Base-by-base conservation (phyloP, 108 stramenopile genomes). In the Cyclotella atomus region DNA sequence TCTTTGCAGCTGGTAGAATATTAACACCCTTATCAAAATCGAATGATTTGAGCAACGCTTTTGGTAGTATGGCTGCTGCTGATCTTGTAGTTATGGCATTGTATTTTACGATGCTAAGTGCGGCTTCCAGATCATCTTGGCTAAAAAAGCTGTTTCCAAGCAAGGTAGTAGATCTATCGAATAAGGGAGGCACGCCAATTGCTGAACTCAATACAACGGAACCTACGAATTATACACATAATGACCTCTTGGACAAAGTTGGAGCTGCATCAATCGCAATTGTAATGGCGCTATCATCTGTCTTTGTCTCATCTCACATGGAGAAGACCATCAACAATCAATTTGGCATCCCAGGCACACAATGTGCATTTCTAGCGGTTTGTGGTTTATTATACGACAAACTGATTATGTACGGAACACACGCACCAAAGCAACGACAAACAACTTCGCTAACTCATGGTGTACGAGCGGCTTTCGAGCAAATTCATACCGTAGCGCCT, bases 31-130 rank as follows among this genome's bases (percentile, higher is more conserved):
- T 59, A 32, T 33, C 50, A 8, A 65, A 45, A 23, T 30, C 30
- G 23, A 47, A 65, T 32, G 25, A 38, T 43, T 61, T 71, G 49
- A 60, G 56, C n/a, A 68, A 65, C 30, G 34, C 85, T 23, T 50
- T 93, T 38, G 81, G 85, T 19, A 80, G 88, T 44, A 78, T 93
- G 89, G 85, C 88, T 20, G 82, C 89, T 23, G 89, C 89, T 4
- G 92, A 93, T 79, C 54, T 91, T 7, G 63, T 93, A 0, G 87
- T 89, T 32, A 93, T 91, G 92, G 88, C 89, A 21, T 20, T 93
- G 2, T 93, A 91, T 60, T 89, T 93, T 67, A 68, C 88, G 0
- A 23, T 73, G 41, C 30, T 93, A 57, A 71, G 85, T n/a, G 36
- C 78, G 17, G 82, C 83, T 9, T 47, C 85, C 7, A 60, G 83